Evolutionary conservation across 2,329 filamentous ascomycete species (phyloP).

Genomic region (Fusarium nematophilum): DNA sequence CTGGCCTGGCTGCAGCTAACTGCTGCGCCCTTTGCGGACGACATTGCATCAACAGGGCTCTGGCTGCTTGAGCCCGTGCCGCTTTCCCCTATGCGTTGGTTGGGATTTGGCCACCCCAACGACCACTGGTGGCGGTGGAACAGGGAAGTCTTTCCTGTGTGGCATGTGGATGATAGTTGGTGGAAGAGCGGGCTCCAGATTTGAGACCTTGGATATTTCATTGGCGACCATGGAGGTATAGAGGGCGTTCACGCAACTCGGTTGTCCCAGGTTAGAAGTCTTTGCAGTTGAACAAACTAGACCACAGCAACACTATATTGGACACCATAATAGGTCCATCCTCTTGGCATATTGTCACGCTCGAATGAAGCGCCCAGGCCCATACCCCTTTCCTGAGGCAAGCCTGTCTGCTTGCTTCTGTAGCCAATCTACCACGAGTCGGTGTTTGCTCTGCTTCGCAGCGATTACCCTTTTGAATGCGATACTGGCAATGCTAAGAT

Average conservation of each 20-base stretch:
- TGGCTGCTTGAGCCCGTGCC: conserved; percentile 90
- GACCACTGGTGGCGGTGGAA: conserved; percentile 78
- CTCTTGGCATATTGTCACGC: not conserved
- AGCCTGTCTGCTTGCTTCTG: conserved; percentile 57
- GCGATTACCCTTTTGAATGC: conserved; percentile 77
- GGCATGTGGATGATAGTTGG: conserved; percentile 73
- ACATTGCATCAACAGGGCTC: conserved; percentile 78
- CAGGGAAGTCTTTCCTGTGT: conserved; percentile 60
- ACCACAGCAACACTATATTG: not conserved
- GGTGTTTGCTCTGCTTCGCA: conserved; percentile 78
- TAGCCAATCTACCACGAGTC: conserved; percentile 75
- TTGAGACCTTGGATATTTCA: conserved; percentile 26
- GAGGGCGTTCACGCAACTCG: not conserved
- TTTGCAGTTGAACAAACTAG: not conserved
- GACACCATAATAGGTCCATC: not conserved
- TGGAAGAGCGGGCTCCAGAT: conserved; percentile 58
- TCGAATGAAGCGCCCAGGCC: not conserved
- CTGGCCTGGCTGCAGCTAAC: conserved; percentile 76
- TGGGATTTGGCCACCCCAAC: conserved; percentile 71
- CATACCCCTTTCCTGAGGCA: conserved; percentile 14
- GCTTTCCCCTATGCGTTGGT: conserved; percentile 73
- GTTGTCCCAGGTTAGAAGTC: conserved; percentile 1
- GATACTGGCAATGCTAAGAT: conserved; percentile 70
- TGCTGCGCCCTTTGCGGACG: conserved; percentile 74
- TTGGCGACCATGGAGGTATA: not conserved